These are phyloP conservation scores for Leucocoprinus birnbaumii DNA, from an alignment of 768 basidiomycete species.

Conservation along the genomic window DNA sequence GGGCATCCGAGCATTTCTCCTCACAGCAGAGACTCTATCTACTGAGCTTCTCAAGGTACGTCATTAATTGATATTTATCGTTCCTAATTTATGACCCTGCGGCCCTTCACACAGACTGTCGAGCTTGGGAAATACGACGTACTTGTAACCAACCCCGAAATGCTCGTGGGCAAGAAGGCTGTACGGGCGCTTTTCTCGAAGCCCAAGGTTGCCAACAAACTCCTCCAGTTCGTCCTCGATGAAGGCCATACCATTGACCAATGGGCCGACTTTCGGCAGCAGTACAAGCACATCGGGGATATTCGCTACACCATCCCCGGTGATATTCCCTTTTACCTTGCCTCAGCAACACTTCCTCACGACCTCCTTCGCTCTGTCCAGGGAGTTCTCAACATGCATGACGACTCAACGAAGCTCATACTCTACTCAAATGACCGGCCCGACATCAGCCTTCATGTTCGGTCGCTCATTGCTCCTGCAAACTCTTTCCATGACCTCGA, in stretches of 20 bases:
- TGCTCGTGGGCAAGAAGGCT: neutral
- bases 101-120: neutral
- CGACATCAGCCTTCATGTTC: neutral
- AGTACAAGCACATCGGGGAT: neutral
- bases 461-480: neutral
- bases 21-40: neutral
- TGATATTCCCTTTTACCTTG: neutral
- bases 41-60: neutral
- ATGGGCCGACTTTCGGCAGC: neutral
- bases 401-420: neutral
- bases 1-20: neutral
- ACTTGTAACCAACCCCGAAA: neutral
- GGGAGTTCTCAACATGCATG: neutral
- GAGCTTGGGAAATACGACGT: neutral
- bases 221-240: constrained; percentile 26
- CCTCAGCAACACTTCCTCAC: neutral
- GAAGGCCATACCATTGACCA: constrained; percentile 31
- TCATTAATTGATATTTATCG: neutral
- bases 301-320: neutral
- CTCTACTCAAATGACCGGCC: neutral
- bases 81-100: no score
- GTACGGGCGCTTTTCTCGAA: neutral
- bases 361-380: neutral
- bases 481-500: neutral
- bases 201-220: neutral